Evolutionary conservation across 2,329 filamentous ascomycete genomes (phyloP), one percentile per base, ranked within the genome.

Genomic region (Fusarium sp.): DNA sequence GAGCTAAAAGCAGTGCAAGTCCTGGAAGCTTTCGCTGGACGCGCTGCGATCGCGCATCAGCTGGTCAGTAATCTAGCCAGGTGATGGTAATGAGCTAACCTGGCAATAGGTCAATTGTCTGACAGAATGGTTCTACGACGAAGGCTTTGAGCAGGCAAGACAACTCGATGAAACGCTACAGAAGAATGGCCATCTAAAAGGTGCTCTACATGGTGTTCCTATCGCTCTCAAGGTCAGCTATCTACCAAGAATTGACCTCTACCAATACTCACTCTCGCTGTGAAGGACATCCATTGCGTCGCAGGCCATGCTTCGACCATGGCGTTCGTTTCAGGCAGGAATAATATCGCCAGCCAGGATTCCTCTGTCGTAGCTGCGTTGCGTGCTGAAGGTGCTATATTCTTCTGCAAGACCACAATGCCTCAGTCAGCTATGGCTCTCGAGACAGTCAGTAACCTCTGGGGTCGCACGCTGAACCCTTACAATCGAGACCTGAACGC

Each of bases 341-440:
- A 62, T 10, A 59, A 59, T 3, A 22, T 59, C 7, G 18, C 44
- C 7, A 13, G 11, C 3, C 27, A 62, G 17, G 59, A 62, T n/a
- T 58, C 59, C 1, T 36, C 42, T 5, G 18, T 58, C 5, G 15
- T 62, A 5, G 59, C 59, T 18, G 35, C 59, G 10, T 13, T 62
- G 2, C 33, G 59, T 15, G 27, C 29, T 12, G 27, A 44, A 0
- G 92, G 92, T 3, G 91, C 91, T 3, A 85, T 93, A 0, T 81
- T 91, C 29, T 90, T 91, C 74, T 86, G 87, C 72, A 93, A 92
- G 79, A 92, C 91, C 2, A 92, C 91, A 64, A 84, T 92, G 18
- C 90, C 90, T 1, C 87, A 89, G 68, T 84, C 83, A 0, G 78
- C 87, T 52, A 82, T 81, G 72, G 81, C 82, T 7, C 75, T 89